Evolutionary conservation across 306 rosid genomes (phyloP).

Genomic region (Coriaria nepalensis): DNA sequence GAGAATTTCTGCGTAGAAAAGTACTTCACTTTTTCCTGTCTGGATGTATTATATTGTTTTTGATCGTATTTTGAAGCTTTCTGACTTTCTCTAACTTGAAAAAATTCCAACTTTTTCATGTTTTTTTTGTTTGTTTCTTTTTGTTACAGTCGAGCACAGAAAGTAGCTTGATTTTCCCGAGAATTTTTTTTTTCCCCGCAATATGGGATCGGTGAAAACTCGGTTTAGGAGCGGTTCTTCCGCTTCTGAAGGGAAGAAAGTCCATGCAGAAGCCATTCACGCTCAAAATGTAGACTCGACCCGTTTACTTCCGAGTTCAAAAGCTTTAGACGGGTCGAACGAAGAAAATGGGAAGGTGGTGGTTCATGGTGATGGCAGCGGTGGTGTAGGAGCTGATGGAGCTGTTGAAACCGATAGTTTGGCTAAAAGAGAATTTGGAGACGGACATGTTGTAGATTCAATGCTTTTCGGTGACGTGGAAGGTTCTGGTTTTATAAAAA

Average conservation of each 20-base stretch:
- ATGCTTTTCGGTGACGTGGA: constrained; percentile 5
- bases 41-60: background rate
- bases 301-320: constrained; percentile 2
- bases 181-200: constrained; percentile 8
- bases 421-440: constrained; percentile 9
- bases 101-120: background rate
- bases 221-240: constrained; percentile 22
- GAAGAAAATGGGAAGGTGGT: constrained; percentile 21
- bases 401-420: constrained; percentile 18
- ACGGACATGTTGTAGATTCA: constrained; percentile 4
- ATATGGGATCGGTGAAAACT: constrained; percentile 42
- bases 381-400: constrained; percentile 18
- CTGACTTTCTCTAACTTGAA: no score
- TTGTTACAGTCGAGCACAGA: constrained; percentile 4
- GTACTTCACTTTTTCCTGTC: no score
- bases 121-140: background rate
- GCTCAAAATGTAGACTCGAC: constrained; percentile 9
- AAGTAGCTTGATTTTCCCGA: constrained; percentile 23
- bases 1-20: no score
- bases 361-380: constrained; percentile 4
- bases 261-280: constrained; percentile 11
- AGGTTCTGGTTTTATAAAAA: constrained; percentile 15
- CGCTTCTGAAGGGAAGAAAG: constrained; percentile 23
- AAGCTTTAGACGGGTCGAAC: constrained; percentile 1
- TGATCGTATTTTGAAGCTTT: constrained; percentile 11